Percentiles rank a stretch among this genome's conserved stretches.
phyloP scores from a whole-genome alignment of 768 basidiomycete genomes.

The Antrodiella citrinella region DNA sequence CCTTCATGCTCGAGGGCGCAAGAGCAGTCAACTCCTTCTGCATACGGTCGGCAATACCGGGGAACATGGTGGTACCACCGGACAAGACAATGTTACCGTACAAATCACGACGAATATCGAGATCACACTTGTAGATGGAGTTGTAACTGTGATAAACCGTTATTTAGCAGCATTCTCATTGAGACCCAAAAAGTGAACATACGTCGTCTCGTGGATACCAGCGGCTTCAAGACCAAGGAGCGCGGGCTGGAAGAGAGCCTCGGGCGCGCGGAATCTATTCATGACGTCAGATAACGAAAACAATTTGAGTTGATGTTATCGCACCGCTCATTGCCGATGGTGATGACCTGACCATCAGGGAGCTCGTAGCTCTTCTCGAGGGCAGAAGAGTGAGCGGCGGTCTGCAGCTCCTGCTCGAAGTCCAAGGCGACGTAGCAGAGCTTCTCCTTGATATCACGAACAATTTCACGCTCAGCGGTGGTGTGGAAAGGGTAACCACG shows the following conservation, averaged over 20 bases:
- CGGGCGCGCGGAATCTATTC: constrained; percentile 72
- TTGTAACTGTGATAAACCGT: too few species aligned
- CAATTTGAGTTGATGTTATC: constrained; percentile 8
- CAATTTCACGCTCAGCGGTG: constrained; percentile 52
- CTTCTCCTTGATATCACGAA: constrained; percentile 77
- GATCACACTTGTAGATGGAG: constrained; percentile 74
- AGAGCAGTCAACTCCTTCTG: constrained; percentile 64
- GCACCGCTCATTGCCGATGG: constrained; percentile 81
- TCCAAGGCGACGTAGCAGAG: constrained; percentile 67
- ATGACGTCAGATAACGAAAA: not conserved
- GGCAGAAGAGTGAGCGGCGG: constrained; percentile 54
- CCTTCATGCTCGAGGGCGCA: constrained; percentile 62
- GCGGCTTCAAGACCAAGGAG: constrained; percentile 73
- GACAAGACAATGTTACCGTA: constrained; percentile 56
- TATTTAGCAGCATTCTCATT: too few species aligned
- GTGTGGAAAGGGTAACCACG: constrained; percentile 59
- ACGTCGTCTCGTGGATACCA: constrained; percentile 84
- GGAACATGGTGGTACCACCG: constrained; percentile 57
- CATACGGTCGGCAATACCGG: constrained; percentile 60
- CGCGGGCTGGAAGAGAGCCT: constrained; percentile 89
- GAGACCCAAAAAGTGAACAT: constrained; percentile 17
- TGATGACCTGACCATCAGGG: constrained; percentile 61
- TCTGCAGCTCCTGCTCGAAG: constrained; percentile 68
- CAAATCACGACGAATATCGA: constrained; percentile 47
- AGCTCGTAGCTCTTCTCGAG: constrained; percentile 69